Percentiles rank a stretch among this genome's conserved stretches.
phyloP scores from a whole-genome alignment of 768 basidiomycete species.

The Suillus decipiens region DNA sequence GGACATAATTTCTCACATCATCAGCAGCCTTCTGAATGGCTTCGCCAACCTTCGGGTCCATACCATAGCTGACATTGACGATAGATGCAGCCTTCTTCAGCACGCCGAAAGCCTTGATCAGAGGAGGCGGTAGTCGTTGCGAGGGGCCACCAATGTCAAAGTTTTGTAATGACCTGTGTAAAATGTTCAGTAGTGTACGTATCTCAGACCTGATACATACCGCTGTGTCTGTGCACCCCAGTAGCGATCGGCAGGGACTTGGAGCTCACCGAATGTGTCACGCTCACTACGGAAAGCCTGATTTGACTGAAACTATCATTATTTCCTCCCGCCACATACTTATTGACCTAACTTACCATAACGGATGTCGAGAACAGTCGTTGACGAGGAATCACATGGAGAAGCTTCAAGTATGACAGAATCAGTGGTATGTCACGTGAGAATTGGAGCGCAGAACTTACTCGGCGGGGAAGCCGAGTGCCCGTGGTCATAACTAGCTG shows the following conservation, averaged over 20 bases:
- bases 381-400: constrained; percentile 11
- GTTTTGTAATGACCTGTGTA: constrained; percentile 82
- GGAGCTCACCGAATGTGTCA: constrained; percentile 95
- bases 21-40: constrained; percentile 94
- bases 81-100: constrained; percentile 95
- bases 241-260: constrained; percentile 85
- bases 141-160: constrained; percentile 97
- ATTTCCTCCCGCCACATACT: background rate
- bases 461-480: constrained; percentile 15
- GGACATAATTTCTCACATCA: constrained; percentile 56
- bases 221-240: constrained; percentile 99
- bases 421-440: constrained; percentile 24
- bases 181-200: constrained; percentile 15
- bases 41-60: constrained; percentile 83
- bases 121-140: constrained; percentile 90
- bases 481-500: constrained; percentile 11
- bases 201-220: constrained; percentile 36
- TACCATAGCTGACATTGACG: constrained; percentile 87
- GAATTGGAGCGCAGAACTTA: constrained; percentile 9
- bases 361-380: constrained; percentile 33
- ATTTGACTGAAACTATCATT: constrained; percentile 37
- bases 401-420: constrained; percentile 7
- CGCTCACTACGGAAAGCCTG: constrained; percentile 73
- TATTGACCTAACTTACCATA: constrained; percentile 35
- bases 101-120: constrained; percentile 97